phyloP scores from a whole-genome alignment of 257 asterid genomes.

The Euphrasia confusa region DNA sequence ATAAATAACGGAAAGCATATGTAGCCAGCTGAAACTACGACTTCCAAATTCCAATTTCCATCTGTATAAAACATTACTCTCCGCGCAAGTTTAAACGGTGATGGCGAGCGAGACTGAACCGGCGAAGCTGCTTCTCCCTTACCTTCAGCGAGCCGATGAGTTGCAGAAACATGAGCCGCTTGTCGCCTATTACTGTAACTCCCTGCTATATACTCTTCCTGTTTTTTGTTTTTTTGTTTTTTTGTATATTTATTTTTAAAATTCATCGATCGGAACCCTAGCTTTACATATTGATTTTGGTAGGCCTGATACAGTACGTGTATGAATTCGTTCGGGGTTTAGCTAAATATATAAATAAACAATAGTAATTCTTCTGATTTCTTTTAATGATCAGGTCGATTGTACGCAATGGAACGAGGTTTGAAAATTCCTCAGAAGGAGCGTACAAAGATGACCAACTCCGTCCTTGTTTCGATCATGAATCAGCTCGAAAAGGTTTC shows the following conservation, averaged over 20 bases:
- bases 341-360: no score
- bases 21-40: no score
- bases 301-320: neutral
- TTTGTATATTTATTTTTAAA: no score
- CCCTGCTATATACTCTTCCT: neutral
- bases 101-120: constrained; percentile 49
- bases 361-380: neutral
- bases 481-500: constrained; percentile 90
- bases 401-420: constrained; percentile 98
- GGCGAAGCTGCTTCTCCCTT: constrained; percentile 50
- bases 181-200: constrained; percentile 50
- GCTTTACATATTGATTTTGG: neutral
- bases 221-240: no score
- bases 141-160: constrained; percentile 60
- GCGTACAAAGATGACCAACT: constrained; percentile 77
- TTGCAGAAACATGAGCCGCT: constrained; percentile 53
- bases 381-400: constrained; percentile 54
- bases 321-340: neutral
- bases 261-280: constrained; percentile 4
- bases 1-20: no score
- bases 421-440: constrained; percentile 70
- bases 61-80: no score
- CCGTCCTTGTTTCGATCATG: constrained; percentile 79
- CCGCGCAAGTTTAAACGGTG: no score
- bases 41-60: no score